Evolutionary conservation across 352 stramenopile species (phyloP).

Genomic region (Aphanomyces astaci): DNA sequence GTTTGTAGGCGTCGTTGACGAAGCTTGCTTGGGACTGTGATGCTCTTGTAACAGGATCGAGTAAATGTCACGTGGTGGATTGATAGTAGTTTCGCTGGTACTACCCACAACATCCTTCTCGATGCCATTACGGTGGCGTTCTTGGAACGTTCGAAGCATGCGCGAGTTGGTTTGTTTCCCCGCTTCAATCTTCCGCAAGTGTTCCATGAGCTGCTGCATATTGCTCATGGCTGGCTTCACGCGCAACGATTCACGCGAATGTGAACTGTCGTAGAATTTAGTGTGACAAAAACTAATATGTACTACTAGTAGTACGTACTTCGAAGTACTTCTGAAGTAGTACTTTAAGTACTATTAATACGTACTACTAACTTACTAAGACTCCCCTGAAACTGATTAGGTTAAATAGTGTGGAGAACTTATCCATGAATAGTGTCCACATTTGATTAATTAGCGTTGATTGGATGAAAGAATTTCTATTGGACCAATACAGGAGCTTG

Average conservation of each 20-base stretch:
- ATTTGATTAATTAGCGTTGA: too few species aligned
- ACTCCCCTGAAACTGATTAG: too few species aligned
- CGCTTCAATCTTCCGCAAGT: constrained; percentile 11
- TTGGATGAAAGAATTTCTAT: background rate
- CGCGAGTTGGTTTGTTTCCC: constrained; percentile 10
- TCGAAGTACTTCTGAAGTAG: too few species aligned
- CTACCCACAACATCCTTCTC: background rate
- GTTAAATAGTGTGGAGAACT: background rate
- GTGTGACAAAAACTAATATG: background rate
- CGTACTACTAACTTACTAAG: too few species aligned
- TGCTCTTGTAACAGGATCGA: background rate
- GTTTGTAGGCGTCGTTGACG: background rate
- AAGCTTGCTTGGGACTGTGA: background rate
- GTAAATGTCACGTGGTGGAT: constrained; percentile 2
- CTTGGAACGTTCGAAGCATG: background rate
- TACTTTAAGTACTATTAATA: too few species aligned
- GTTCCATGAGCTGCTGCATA: constrained; percentile 18
- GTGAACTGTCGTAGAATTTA: background rate
- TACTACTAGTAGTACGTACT: too few species aligned
- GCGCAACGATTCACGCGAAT: background rate
- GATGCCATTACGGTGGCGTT: background rate
- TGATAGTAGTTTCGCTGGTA: background rate
- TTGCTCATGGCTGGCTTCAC: background rate
- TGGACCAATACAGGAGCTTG: background rate
- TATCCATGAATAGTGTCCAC: too few species aligned